phyloP scores from a whole-genome alignment of 768 basidiomycete species.

The Galerina sulciceps region DNA sequence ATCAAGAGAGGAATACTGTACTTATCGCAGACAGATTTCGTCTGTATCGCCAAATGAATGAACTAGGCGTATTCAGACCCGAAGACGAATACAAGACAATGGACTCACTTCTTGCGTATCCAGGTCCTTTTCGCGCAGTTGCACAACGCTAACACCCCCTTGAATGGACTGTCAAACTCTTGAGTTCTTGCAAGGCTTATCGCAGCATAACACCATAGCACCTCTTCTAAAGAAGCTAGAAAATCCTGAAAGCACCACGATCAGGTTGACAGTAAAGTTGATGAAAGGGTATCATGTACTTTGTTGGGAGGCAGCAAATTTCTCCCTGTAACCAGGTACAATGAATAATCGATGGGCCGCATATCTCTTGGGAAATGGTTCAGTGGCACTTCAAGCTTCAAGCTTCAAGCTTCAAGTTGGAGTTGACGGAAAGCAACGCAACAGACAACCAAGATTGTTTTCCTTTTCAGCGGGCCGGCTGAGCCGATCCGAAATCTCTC shows the following conservation, averaged over 20 bases:
- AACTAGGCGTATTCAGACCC: constrained; percentile 54
- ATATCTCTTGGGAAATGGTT: not conserved
- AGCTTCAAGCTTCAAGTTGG: too few species aligned
- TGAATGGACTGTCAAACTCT: constrained; percentile 59
- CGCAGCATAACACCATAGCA: constrained; percentile 24
- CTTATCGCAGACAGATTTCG: constrained; percentile 73
- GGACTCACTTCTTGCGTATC: constrained; percentile 78
- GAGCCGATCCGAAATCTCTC: too few species aligned
- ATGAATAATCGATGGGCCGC: constrained; percentile 57
- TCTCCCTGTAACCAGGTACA: constrained; percentile 90
- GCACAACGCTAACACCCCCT: constrained; percentile 90
- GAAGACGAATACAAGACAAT: not conserved
- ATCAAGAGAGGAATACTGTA: constrained; percentile 85
- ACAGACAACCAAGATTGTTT: too few species aligned
- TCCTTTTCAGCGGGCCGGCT: too few species aligned
- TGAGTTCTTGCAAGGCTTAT: constrained; percentile 3
- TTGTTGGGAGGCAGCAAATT: constrained; percentile 76
- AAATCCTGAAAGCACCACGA: constrained; percentile 53
- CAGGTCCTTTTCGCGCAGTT: constrained; percentile 83
- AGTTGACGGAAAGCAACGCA: too few species aligned
- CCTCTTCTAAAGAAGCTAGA: constrained; percentile 76
- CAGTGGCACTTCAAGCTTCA: too few species aligned
- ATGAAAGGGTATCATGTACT: constrained; percentile 40
- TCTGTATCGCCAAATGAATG: constrained; percentile 69
- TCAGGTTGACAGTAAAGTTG: constrained; percentile 3